Base-by-base conservation (phyloP, 73 alveolate species). In the Tetrahymena borealis region DNA sequence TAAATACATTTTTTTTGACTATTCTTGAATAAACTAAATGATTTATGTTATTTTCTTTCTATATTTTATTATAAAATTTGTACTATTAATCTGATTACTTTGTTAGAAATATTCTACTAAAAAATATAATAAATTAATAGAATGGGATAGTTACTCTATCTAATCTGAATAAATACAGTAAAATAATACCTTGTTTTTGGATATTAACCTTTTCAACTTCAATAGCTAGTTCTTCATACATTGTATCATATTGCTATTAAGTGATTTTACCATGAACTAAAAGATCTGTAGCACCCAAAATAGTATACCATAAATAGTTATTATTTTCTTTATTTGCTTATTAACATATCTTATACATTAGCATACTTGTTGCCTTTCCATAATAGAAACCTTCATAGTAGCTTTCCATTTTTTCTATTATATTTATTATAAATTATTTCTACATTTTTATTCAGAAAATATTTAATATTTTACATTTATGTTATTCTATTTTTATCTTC, bases 251-350 rank as follows among this genome's bases (percentile, higher is more conserved):
- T 78, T 92, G 92, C 91, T 93, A 43, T 36, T 92, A 94, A n/a
- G 98, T 91, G 20, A 94, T 91, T 93, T 94, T 97, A 90, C 94
- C 94, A 94, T 98, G 97, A 33, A 97, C 91, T 42, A 90, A 93
- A 93, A 93, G 97, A 90, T 97, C 99, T 28, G 99, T 97, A 77
- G 97, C 91, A 37, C 99, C 98, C 28, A 97, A 90, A 42, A 97
- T 97, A 96, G 97, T 96, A 78, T 93, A 94, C 99, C 99, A 97
- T 40, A 97, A 96, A 91, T 94, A 93, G 91, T 96, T 97, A 90
- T 90, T 96, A 42, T 91, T 92, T 90, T 96, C 98, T 92, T 95
- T 97, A 92, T 96, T 97, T 20, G 96, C 94, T 39, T 90, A 93
- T 79, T 93, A 95, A 39, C 98, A 94, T 42, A 97, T 94, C 40